Evolutionary conservation across 805 yeast genomes (phyloP).

Genomic region (Ogataea degrootiae): DNA sequence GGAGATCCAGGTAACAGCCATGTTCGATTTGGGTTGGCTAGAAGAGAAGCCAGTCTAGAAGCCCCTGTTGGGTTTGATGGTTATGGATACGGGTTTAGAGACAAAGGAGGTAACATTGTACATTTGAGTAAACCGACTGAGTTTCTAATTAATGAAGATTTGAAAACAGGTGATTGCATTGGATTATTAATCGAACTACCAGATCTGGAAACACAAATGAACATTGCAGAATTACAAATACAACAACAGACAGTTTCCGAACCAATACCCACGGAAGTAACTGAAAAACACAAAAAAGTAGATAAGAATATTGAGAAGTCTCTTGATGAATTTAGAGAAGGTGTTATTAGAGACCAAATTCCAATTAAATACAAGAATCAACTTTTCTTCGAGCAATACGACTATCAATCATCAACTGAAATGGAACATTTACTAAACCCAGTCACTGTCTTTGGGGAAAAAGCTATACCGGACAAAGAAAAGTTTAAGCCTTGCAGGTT

Average conservation of each 20-base stretch:
- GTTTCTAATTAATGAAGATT: constrained; percentile 44
- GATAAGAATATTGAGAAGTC: neutral
- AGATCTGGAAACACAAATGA: constrained; percentile 36
- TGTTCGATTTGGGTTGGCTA: constrained; percentile 76
- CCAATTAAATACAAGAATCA: constrained; percentile 80
- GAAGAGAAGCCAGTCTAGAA: constrained; percentile 85
- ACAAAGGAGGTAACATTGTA: constrained; percentile 66
- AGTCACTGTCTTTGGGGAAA: constrained; percentile 65
- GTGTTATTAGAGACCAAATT: constrained; percentile 73
- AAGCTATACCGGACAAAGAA: constrained; percentile 49
- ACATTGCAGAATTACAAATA: constrained; percentile 36
- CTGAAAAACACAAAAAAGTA: neutral
- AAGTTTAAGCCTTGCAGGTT: constrained; percentile 45
- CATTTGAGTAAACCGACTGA: constrained; percentile 67
- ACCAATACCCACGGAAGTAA: constrained; percentile 6
- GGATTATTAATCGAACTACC: constrained; percentile 79
- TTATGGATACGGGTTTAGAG: constrained; percentile 88
- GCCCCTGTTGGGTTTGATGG: constrained; percentile 97
- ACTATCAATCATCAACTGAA: constrained; percentile 61
- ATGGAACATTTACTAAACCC: constrained; percentile 76
- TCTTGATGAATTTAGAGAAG: constrained; percentile 20
- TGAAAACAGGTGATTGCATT: constrained; percentile 72
- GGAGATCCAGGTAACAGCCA: constrained; percentile 30
- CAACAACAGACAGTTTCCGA: constrained; percentile 21
- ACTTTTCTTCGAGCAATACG: constrained; percentile 79